Percentiles rank a stretch among this genome's conserved stretches.
These are phyloP conservation scores for Podaxis sp. DNA, from an alignment of 768 basidiomycete species.

Conservation along the genomic window DNA sequence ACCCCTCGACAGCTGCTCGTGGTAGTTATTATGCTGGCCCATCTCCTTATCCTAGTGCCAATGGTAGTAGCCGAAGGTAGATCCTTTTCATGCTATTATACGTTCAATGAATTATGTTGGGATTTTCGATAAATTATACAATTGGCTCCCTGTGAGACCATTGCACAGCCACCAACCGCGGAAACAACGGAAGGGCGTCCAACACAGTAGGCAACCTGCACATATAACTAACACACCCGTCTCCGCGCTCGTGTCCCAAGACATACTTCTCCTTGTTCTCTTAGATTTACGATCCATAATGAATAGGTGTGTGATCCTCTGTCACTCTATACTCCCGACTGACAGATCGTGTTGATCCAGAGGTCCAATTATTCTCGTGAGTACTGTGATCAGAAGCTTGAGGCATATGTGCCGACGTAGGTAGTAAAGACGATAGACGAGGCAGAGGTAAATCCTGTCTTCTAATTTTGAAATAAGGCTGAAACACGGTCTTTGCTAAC, in stretches of 20 bases:
- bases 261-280: not conserved
- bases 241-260: not conserved
- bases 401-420: not conserved
- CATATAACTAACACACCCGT: not conserved
- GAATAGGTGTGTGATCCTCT: conserved; percentile 3
- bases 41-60: not conserved
- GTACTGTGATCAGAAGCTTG: not conserved
- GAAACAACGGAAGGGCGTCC: not conserved
- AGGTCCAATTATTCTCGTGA: conserved; percentile 25
- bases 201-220: not conserved
- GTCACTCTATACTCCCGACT: not conserved
- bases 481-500: not conserved
- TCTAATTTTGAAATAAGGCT: not conserved
- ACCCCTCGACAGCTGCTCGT: not conserved
- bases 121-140: not conserved
- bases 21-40: conserved; percentile 1
- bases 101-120: not conserved
- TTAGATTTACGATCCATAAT: not conserved
- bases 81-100: not conserved
- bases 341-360: conserved; percentile 12
- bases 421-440: conserved; percentile 28
- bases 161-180: not conserved
- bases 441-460: conserved; percentile 22
- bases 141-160: not conserved
- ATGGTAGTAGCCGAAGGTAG: not conserved